Evolutionary conservation across 768 basidiomycete genomes (phyloP).

Genomic region (Xerocomellus intermedius): DNA sequence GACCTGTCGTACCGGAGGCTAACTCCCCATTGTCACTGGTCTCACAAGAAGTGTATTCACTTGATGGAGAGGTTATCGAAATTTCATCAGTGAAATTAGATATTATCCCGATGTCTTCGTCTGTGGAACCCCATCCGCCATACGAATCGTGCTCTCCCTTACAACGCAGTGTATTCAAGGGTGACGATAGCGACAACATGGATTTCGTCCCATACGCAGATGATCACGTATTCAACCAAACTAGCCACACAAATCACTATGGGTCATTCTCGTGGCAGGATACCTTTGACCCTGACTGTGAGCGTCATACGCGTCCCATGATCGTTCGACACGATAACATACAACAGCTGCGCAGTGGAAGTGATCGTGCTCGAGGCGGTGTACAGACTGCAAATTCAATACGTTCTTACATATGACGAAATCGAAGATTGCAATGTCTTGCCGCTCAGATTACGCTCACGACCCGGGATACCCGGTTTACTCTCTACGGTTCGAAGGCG

Average conservation of each 20-base stretch:
- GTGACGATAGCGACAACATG: constrained; percentile 58
- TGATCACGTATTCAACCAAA: constrained; percentile 50
- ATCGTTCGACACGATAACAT: constrained; percentile 20
- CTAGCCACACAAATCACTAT: constrained; percentile 42
- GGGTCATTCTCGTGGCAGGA: constrained; percentile 51
- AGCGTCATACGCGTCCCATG: constrained; percentile 13
- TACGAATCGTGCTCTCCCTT: constrained; percentile 62
- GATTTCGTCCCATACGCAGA: constrained; percentile 64
- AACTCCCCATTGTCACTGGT: not conserved
- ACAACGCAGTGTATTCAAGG: constrained; percentile 45
- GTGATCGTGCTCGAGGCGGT: constrained; percentile 49
- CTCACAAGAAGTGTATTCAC: constrained; percentile 16
- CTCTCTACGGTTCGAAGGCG: constrained; percentile 23
- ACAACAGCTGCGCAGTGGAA: constrained; percentile 39
- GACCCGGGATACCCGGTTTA: constrained; percentile 25
- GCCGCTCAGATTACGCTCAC: constrained; percentile 36
- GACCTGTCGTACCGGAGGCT: not conserved
- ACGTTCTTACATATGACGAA: constrained; percentile 39
- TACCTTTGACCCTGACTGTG: constrained; percentile 41
- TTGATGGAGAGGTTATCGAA: constrained; percentile 11
- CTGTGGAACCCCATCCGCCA: constrained; percentile 32
- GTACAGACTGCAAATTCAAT: constrained; percentile 38
- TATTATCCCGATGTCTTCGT: constrained; percentile 6
- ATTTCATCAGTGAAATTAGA: constrained; percentile 14
- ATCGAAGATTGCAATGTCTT: constrained; percentile 53